Evolutionary conservation across 148 eudicot species (phyloP).

Genomic region (Rhododendron ovatum): DNA sequence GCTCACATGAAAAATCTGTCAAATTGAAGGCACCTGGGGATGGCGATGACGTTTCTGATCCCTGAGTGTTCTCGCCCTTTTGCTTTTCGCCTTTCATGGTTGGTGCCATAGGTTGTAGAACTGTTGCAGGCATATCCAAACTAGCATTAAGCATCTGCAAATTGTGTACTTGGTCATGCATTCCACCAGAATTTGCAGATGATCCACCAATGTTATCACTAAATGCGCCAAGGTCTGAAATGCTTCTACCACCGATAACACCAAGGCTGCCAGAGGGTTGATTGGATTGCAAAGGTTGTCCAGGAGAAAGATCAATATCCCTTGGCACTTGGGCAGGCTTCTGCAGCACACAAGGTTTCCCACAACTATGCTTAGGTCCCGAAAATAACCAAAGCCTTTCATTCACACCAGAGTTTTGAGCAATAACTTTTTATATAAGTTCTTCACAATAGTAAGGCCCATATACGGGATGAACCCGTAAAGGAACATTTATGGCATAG

Average conservation of each 20-base stretch:
- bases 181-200: slow-evolving; percentile 49
- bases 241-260: slow-evolving; percentile 89
- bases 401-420: background rate
- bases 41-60: slow-evolving; percentile 22
- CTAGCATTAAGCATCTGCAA: slow-evolving; percentile 56
- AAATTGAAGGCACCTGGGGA: slow-evolving; percentile 53
- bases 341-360: slow-evolving; percentile 35
- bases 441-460: background rate
- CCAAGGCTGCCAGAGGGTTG: slow-evolving; percentile 74
- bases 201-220: slow-evolving; percentile 76
- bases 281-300: slow-evolving; percentile 75
- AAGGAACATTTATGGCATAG: background rate
- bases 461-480: background rate
- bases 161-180: slow-evolving; percentile 67
- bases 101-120: no score
- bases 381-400: background rate
- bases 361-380: background rate
- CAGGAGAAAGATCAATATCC: slow-evolving; percentile 84
- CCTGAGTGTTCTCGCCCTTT: no score
- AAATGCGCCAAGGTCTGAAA: slow-evolving; percentile 85
- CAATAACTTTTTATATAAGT: background rate
- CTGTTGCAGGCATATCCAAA: no score
- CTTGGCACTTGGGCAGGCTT: slow-evolving; percentile 56
- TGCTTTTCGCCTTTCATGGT: no score
- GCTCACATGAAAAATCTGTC: slow-evolving; percentile 47